Conservation (phyloP, 805 yeast genomes). For the Saturnispora ahearnii region DNA sequence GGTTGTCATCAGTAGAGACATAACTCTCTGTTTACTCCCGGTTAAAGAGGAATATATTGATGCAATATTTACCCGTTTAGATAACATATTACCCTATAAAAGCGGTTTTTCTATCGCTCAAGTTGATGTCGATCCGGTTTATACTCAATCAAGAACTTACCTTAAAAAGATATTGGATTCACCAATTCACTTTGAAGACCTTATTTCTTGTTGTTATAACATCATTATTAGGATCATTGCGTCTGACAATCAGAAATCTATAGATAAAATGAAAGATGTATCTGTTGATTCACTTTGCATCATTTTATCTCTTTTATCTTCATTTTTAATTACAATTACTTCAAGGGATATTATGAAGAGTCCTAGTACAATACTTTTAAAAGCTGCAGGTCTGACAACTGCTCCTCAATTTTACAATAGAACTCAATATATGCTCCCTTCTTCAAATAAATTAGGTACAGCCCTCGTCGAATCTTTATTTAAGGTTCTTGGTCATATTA, state of each 20-base stretch:
- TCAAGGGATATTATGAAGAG: neutral
- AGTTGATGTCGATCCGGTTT: conserved; percentile 30
- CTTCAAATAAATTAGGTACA: conserved; percentile 11
- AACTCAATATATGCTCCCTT: neutral
- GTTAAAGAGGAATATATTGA: conserved; percentile 19
- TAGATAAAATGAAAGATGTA: conserved; percentile 17
- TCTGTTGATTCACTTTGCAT: conserved; percentile 9
- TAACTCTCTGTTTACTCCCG: neutral
- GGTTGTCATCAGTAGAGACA: neutral
- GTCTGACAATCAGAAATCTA: neutral
- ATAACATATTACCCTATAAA: conserved; percentile 28
- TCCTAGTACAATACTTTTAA: conserved; percentile 4
- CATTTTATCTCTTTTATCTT: conserved; percentile 19
- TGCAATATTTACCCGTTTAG: conserved; percentile 29
- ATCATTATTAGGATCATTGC: conserved; percentile 7
- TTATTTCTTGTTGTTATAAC: conserved; percentile 16
- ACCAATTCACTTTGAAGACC: conserved; percentile 24
- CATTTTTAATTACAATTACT: conserved; percentile 24
- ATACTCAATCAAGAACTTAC: conserved; percentile 28
- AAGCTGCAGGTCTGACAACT: conserved; percentile 8
- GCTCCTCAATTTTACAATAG: conserved; percentile 10
- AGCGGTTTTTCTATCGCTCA: conserved; percentile 29
- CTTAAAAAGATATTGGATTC: conserved; percentile 24
- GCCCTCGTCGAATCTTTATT: conserved; percentile 12
- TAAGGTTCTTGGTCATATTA: conserved; percentile 12